These are phyloP conservation scores for Hemisphaericaspora subhashii DNA, from an alignment of 1,139 yeast genomes.

Conservation along the genomic window DNA sequence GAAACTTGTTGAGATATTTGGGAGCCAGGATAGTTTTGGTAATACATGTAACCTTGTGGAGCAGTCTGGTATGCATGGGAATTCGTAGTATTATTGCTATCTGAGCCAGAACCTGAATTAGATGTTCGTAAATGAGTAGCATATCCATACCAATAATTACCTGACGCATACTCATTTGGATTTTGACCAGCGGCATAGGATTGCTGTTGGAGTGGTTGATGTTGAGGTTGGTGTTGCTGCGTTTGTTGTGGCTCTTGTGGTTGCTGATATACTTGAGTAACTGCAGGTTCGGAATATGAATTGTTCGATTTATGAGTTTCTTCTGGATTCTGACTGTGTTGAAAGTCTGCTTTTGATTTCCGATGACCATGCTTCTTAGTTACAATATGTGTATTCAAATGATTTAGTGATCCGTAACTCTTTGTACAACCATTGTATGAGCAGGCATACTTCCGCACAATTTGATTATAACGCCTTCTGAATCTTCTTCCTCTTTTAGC, in stretches of 20 bases:
- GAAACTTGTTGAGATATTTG: not conserved
- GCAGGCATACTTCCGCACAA: slow-evolving; percentile 66
- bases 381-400: slow-evolving; percentile 72
- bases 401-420: slow-evolving; percentile 76
- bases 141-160: slow-evolving; percentile 18
- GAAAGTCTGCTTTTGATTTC: slow-evolving; percentile 68
- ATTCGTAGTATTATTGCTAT: not conserved
- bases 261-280: slow-evolving; percentile 3
- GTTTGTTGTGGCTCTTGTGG: no score
- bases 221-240: slow-evolving; percentile 8
- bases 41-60: slow-evolving; percentile 8
- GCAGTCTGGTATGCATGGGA: slow-evolving; percentile 4
- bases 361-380: slow-evolving; percentile 73
- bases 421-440: slow-evolving; percentile 61
- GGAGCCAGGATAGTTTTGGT: not conserved
- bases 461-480: slow-evolving; percentile 68
- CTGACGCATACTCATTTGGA: slow-evolving; percentile 13
- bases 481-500: slow-evolving; percentile 44
- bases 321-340: slow-evolving; percentile 19
- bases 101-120: slow-evolving; percentile 4
- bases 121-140: slow-evolving; percentile 13
- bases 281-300: not conserved
- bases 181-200: not conserved
- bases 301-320: slow-evolving; percentile 2
- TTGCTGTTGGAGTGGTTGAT: slow-evolving; percentile 8